phyloP scores from a whole-genome alignment of 352 stramenopile genomes.

The Globisporangium parvum region DNA sequence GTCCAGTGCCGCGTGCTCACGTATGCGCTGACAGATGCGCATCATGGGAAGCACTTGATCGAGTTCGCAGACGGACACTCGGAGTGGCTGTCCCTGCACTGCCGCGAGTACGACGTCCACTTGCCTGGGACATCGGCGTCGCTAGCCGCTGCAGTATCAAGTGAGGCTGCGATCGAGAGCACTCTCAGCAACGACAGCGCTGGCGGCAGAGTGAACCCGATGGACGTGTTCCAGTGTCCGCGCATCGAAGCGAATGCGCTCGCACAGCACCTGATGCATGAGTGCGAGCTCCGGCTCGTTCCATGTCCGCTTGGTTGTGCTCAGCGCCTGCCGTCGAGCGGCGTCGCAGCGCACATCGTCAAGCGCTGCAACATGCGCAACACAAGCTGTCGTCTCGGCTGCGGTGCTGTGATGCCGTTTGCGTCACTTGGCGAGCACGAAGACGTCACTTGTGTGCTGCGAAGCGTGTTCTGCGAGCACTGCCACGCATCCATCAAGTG shows the following conservation, averaged over 20 bases:
- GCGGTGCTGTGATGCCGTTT: conserved; percentile 40
- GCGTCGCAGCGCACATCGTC: conserved; percentile 30
- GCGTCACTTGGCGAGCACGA: conserved; percentile 45
- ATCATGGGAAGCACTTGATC: conserved; percentile 25
- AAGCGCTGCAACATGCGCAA: conserved; percentile 67
- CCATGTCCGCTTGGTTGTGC: conserved; percentile 59
- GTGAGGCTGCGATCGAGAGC: neutral
- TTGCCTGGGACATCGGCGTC: neutral
- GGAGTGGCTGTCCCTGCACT: conserved; percentile 32
- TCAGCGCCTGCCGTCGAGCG: conserved; percentile 38
- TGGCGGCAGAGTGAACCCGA: neutral
- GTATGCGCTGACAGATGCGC: conserved; percentile 19
- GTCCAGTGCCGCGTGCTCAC: conserved; percentile 36
- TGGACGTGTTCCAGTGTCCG: conserved; percentile 20
- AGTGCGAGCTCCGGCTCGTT: conserved; percentile 47
- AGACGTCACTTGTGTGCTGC: conserved; percentile 30
- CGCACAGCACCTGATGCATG: conserved; percentile 19
- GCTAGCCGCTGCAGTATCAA: neutral
- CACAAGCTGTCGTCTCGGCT: conserved; percentile 46
- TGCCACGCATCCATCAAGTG: conserved; percentile 32
- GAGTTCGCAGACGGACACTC: conserved; percentile 50
- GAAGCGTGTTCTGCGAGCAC: conserved; percentile 44
- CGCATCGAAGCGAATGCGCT: conserved; percentile 12
- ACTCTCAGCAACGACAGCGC: too few relatives aligned
- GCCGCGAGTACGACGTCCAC: conserved; percentile 42